phyloP scores from a whole-genome alignment of 305 asterid genomes.

The Andrographis paniculata region DNA sequence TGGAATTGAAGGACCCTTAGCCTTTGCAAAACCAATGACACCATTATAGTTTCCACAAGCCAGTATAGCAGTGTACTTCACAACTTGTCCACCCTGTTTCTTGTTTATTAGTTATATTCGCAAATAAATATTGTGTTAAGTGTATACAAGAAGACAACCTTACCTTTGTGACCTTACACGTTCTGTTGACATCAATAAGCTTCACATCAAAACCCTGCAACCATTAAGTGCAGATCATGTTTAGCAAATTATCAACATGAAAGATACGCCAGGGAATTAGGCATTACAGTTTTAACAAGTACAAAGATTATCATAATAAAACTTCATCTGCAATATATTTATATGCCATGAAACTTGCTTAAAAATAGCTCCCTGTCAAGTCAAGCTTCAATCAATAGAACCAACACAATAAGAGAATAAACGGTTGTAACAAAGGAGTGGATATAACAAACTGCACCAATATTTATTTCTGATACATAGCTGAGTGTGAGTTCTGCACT shows the following conservation, averaged over 20 bases:
- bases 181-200: constrained; percentile 75
- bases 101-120: constrained; percentile 16
- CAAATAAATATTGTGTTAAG: constrained; percentile 16
- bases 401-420: too few relatives aligned
- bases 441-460: not conserved
- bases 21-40: constrained; percentile 88
- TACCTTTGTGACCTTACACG: constrained; percentile 92
- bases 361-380: too few relatives aligned
- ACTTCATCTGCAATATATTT: too few relatives aligned
- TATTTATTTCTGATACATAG: not conserved
- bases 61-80: constrained; percentile 73
- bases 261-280: not conserved
- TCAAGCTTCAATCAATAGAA: not conserved
- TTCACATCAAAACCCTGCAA: constrained; percentile 89
- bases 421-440: not conserved
- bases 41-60: constrained; percentile 97
- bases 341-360: too few relatives aligned
- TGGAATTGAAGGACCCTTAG: constrained; percentile 74
- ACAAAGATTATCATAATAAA: too few relatives aligned
- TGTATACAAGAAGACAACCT: constrained; percentile 13
- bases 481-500: not conserved
- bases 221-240: constrained; percentile 14
- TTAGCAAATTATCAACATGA: constrained; percentile 5
- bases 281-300: not conserved
- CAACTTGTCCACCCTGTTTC: constrained; percentile 75